Percentiles rank a stretch among this genome's conserved stretches.
phyloP scores from a whole-genome alignment of 495 filamentous ascomycete genomes.

The Cercophora scortea region DNA sequence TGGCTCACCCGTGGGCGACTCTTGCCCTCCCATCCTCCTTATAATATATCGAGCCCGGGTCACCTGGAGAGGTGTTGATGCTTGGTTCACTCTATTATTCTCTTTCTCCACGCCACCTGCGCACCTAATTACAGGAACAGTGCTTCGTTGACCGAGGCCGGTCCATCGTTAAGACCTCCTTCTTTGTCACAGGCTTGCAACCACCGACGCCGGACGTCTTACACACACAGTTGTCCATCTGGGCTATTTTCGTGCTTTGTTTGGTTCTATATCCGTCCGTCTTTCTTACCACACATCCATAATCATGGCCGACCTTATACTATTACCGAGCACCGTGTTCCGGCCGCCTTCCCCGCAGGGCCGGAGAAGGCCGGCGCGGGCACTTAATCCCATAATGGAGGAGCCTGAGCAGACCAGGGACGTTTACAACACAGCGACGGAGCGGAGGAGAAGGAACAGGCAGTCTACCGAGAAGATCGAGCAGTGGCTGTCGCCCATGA shows the following conservation, averaged over 20 bases:
- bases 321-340: constrained; percentile 53
- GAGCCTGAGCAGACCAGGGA: constrained; percentile 38
- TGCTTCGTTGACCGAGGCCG: constrained; percentile 46
- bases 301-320: constrained; percentile 47
- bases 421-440: constrained; percentile 8
- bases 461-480: constrained; percentile 43
- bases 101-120: constrained; percentile 26
- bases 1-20: no score
- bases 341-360: constrained; percentile 63
- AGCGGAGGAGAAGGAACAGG: constrained; percentile 27
- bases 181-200: constrained; percentile 20
- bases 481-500: constrained; percentile 49
- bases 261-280: constrained; percentile 9
- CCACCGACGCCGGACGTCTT: constrained; percentile 37
- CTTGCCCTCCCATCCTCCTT: constrained; percentile 8
- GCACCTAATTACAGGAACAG: constrained; percentile 19
- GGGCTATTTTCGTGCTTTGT: constrained; percentile 14
- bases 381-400: constrained; percentile 84
- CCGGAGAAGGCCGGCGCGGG: constrained; percentile 48
- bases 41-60: constrained; percentile 20
- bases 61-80: constrained; percentile 12
- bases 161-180: constrained; percentile 29
- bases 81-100: constrained; percentile 16
- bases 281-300: constrained; percentile 17
- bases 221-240: background rate